Conservation (phyloP, 2,329 filamentous ascomycete species). For the Xylariaceae sp. region DNA sequence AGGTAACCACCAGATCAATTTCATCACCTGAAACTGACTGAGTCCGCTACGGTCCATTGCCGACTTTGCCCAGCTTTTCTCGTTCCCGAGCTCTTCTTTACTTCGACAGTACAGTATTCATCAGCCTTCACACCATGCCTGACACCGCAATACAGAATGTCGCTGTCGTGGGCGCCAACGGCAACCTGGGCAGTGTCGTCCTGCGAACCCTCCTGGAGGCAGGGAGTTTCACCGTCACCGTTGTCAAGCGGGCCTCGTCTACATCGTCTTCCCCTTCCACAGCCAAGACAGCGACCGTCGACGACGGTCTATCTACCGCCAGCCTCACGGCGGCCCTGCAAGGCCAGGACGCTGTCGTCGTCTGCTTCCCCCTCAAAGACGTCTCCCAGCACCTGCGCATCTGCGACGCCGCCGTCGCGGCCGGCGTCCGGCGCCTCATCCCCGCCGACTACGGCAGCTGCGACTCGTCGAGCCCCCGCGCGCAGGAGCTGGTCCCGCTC, state of each 20-base stretch:
- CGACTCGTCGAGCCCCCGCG: conserved; percentile 29
- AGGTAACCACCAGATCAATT: too few species aligned
- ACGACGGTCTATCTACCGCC: conserved; percentile 26
- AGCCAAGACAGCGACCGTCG: conserved; percentile 19
- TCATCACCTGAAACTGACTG: too few species aligned
- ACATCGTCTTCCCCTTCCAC: not conserved
- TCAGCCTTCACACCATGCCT: not conserved
- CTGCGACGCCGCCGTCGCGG: conserved; percentile 31
- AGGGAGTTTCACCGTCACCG: conserved; percentile 27
- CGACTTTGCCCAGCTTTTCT: too few species aligned
- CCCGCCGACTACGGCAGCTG: conserved; percentile 39
- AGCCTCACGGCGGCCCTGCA: conserved; percentile 27
- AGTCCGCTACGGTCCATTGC: too few species aligned
- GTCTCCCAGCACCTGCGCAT: conserved; percentile 30
- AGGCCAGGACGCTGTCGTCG: conserved; percentile 34
- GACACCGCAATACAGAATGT: conserved; percentile 31
- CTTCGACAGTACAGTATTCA: conserved; percentile 29
- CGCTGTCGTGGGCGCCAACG: conserved; percentile 34
- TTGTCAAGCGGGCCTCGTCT: conserved; percentile 28
- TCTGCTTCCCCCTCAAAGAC: conserved; percentile 28
- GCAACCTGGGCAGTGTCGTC: conserved; percentile 31
- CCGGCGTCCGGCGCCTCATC: conserved; percentile 33
- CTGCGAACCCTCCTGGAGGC: conserved; percentile 28
- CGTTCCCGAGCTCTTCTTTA: too few species aligned
- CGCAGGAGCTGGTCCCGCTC: conserved; percentile 32